Evolutionary conservation across 768 basidiomycete genomes (phyloP).

Genomic region (Hydnomerulius pinastri): DNA sequence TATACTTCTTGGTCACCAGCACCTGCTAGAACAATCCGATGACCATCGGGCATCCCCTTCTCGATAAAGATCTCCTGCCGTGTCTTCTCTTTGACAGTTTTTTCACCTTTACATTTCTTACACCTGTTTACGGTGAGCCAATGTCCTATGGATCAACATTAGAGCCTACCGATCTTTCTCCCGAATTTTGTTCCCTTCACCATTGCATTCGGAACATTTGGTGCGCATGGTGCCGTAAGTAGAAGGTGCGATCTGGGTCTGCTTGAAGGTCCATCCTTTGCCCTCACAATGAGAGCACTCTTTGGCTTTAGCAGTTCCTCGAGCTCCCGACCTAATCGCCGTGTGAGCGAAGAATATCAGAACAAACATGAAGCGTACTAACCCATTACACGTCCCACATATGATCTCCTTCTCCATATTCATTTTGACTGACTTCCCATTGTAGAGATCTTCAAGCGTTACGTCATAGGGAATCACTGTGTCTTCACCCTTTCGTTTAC

Average conservation of each 20-base stretch:
- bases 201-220: conserved; percentile 70
- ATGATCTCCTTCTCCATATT: conserved; percentile 84
- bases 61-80: conserved; percentile 87
- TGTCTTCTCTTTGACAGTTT: conserved; percentile 84
- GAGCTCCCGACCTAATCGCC: conserved; percentile 71
- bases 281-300: conserved; percentile 81
- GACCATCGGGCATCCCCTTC: conserved; percentile 80
- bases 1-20: conserved; percentile 88
- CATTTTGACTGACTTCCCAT: conserved; percentile 86
- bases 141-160: background rate
- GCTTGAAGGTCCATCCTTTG: conserved; percentile 70
- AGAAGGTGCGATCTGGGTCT: conserved; percentile 53
- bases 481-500: conserved; percentile 66
- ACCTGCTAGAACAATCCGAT: conserved; percentile 86
- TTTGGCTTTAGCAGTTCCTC: conserved; percentile 82
- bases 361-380: conserved; percentile 15
- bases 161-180: conserved; percentile 77
- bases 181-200: conserved; percentile 67
- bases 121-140: conserved; percentile 53
- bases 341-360: conserved; percentile 9
- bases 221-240: conserved; percentile 52
- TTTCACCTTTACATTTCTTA: conserved; percentile 92
- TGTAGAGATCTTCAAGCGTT: conserved; percentile 90
- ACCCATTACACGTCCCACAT: conserved; percentile 85
- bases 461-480: conserved; percentile 80